phyloP scores from a whole-genome alignment of 2,329 filamentous ascomycete species.

The Blumeria graminis region DNA sequence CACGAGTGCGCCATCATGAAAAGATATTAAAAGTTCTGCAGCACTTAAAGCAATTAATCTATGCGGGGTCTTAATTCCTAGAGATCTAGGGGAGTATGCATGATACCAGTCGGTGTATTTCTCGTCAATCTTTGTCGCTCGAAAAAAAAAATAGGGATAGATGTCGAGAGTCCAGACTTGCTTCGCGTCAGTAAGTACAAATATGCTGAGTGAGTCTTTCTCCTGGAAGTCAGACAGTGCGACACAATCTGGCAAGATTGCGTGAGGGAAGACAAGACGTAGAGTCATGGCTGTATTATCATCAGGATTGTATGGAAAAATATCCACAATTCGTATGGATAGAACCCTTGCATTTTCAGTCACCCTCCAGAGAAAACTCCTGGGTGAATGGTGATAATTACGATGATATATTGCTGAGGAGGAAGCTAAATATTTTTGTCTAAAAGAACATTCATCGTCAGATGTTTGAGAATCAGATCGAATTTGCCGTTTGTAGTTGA shows the following conservation, averaged over 20 bases:
- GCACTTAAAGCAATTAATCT: conserved; percentile 51
- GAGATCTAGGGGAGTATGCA: conserved; percentile 43
- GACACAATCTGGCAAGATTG: conserved; percentile 54
- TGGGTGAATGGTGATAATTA: conserved; percentile 47
- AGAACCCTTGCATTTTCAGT: conserved; percentile 57
- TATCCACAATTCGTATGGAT: conserved; percentile 62
- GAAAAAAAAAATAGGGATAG: conserved; percentile 58
- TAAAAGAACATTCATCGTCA: conserved; percentile 53
- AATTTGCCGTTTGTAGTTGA: conserved; percentile 18
- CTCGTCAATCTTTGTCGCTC: conserved; percentile 42
- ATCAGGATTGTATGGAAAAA: conserved; percentile 37
- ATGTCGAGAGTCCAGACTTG: conserved; percentile 68
- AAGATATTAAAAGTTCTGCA: conserved; percentile 52
- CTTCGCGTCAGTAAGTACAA: conserved; percentile 55
- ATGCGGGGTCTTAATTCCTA: conserved; percentile 59
- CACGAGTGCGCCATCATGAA: conserved; percentile 57
- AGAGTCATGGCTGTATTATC: conserved; percentile 49
- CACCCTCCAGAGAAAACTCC: conserved; percentile 77
- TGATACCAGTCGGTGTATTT: conserved; percentile 58
- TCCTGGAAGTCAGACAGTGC: conserved; percentile 60
- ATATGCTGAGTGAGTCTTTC: conserved; percentile 54
- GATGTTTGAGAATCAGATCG: conserved; percentile 17
- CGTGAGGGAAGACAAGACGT: conserved; percentile 50
- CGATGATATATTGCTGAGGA: conserved; percentile 72
- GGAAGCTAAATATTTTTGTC: conserved; percentile 46